These are phyloP conservation scores for Zygosaccharomyces bailii DNA, from an alignment of 805 yeast genomes.

Conservation along the genomic window DNA sequence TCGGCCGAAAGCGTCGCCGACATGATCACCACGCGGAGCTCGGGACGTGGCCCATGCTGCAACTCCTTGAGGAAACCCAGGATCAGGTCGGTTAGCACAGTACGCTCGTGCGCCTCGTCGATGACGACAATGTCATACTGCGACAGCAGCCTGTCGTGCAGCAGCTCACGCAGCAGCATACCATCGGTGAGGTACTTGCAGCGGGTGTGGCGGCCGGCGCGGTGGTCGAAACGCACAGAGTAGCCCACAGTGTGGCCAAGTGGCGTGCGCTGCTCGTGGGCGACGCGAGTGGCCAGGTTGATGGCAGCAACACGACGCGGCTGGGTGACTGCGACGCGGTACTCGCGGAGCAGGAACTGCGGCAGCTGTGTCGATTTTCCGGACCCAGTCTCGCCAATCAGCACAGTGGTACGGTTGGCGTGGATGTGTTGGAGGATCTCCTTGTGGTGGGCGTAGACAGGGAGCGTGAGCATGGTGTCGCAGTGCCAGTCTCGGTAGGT, in stretches of 20 bases:
- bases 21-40: constrained; percentile 77
- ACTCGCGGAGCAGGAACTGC: constrained; percentile 65
- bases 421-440: constrained; percentile 54
- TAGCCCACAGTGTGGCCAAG: constrained; percentile 87
- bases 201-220: constrained; percentile 55
- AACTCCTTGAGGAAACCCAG: constrained; percentile 83
- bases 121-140: constrained; percentile 74
- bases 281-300: constrained; percentile 85
- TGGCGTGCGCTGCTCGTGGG: constrained; percentile 76
- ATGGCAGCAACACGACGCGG: constrained; percentile 98
- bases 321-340: constrained; percentile 80
- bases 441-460: constrained; percentile 70
- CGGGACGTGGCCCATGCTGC: constrained; percentile 45
- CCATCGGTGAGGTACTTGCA: constrained; percentile 93
- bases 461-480: constrained; percentile 38
- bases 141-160: constrained; percentile 63
- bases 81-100: constrained; percentile 83
- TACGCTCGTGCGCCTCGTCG: constrained; percentile 98
- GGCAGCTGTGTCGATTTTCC: constrained; percentile 98
- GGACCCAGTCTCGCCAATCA: constrained; percentile 96
- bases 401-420: constrained; percentile 63
- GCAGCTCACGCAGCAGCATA: constrained; percentile 88
- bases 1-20: constrained; percentile 94
- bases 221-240: constrained; percentile 85
- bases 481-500: neutral